Evolutionary conservation across 2,329 filamentous ascomycete species (phyloP).

Genomic region (Alternaria atra): DNA sequence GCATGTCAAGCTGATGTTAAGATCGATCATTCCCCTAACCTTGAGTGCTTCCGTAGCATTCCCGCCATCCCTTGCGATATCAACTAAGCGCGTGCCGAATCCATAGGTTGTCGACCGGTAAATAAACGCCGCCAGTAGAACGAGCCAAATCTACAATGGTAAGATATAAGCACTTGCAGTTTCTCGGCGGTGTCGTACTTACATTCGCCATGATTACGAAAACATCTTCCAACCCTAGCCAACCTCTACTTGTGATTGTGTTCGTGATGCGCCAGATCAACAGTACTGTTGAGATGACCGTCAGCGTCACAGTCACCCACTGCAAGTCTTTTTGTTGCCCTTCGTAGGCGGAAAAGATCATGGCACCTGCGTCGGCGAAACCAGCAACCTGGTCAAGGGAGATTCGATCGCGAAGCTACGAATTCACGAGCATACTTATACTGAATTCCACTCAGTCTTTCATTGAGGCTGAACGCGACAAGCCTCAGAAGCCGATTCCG

Average conservation of each 20-base stretch:
- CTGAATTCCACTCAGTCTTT: background rate
- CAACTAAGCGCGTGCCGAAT: conserved; percentile 29
- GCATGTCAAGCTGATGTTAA: background rate
- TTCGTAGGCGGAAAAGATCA: conserved; percentile 32
- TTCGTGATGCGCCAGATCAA: conserved; percentile 25
- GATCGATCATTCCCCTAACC: conserved; percentile 9
- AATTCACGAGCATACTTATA: background rate
- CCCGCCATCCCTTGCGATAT: conserved; percentile 30
- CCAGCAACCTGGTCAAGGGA: background rate
- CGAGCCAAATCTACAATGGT: conserved; percentile 16
- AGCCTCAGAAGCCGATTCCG: background rate
- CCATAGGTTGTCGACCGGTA: conserved; percentile 30
- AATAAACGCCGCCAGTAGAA: conserved; percentile 20
- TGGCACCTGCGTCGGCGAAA: conserved; percentile 2
- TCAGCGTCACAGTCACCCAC: conserved; percentile 32
- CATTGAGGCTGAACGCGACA: background rate
- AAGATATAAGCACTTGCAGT: background rate
- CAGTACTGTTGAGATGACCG: conserved; percentile 27
- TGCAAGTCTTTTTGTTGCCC: conserved; percentile 33
- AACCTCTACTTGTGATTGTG: conserved; percentile 34
- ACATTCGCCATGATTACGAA: conserved; percentile 35
- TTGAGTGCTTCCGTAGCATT: conserved; percentile 27
- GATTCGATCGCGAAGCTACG: background rate
- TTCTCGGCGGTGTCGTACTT: background rate
- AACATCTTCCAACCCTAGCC: conserved; percentile 36